phyloP scores from a whole-genome alignment of 805 yeast species.

The Myxozyma mucilagina region DNA sequence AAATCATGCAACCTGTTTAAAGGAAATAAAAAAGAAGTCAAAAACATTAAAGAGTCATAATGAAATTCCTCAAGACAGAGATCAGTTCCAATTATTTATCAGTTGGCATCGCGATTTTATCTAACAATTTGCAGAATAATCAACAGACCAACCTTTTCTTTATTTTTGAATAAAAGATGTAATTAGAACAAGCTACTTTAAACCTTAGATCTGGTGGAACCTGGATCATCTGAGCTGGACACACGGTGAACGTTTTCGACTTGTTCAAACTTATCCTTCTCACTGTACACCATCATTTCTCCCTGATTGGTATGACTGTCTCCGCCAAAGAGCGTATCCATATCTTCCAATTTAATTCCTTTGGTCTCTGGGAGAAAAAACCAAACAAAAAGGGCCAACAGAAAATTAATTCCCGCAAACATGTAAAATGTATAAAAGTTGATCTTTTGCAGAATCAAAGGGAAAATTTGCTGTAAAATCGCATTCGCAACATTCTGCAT shows the following conservation, averaged over 20 bases:
- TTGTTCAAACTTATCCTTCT: constrained; percentile 1
- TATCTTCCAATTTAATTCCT: constrained; percentile 76
- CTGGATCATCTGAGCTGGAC: too few species aligned
- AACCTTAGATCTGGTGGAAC: too few species aligned
- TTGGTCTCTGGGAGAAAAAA: constrained; percentile 49
- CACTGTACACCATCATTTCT: background rate
- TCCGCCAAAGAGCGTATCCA: constrained; percentile 60
- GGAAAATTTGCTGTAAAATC: constrained; percentile 46
- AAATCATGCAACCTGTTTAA: too few species aligned
- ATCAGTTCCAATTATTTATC: too few species aligned
- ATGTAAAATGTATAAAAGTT: constrained; percentile 17
- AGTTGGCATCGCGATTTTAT: too few species aligned
- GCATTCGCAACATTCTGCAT: constrained; percentile 66
- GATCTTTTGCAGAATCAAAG: constrained; percentile 47
- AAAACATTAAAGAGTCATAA: too few species aligned
- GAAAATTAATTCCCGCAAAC: constrained; percentile 15
- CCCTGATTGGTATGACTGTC: constrained; percentile 10
- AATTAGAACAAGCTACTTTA: too few species aligned
- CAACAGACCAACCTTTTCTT: too few species aligned
- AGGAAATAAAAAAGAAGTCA: too few species aligned
- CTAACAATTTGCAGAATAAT: too few species aligned
- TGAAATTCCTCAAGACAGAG: too few species aligned
- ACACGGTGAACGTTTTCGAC: constrained; percentile 4
- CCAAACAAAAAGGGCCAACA: constrained; percentile 42
- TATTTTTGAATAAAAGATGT: too few species aligned